phyloP scores from a whole-genome alignment of 257 asterid genomes.

The Nicotiana tomentosiformis region DNA sequence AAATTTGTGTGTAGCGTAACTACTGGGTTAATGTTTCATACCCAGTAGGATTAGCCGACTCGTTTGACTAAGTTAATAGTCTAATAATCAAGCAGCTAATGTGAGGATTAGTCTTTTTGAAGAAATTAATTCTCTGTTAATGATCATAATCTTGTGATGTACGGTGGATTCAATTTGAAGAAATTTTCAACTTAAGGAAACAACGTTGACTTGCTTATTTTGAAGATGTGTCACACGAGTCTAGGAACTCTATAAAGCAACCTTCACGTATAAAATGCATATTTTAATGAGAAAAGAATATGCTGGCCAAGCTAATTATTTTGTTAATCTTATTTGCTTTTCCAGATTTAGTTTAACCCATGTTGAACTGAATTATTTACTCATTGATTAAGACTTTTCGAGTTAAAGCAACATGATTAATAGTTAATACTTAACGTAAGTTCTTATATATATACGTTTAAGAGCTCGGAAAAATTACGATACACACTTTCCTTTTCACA shows the following conservation, averaged over 20 bases:
- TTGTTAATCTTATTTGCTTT: background rate
- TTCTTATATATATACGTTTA: no score
- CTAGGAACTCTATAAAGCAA: background rate
- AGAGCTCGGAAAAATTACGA: background rate
- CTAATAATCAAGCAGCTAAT: background rate
- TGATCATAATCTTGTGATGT: background rate
- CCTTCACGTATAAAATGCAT: background rate
- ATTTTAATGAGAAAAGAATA: background rate
- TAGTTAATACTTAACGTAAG: no score
- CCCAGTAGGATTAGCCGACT: background rate
- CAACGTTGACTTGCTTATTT: background rate
- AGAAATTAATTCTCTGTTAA: background rate
- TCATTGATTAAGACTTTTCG: background rate
- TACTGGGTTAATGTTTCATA: background rate
- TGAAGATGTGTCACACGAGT: background rate
- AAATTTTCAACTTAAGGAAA: background rate
- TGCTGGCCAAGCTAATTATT: background rate
- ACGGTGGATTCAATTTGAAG: background rate
- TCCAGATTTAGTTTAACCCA: background rate
- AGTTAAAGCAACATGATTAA: background rate
- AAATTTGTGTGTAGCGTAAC: no score
- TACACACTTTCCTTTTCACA: no score
- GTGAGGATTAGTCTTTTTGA: background rate
- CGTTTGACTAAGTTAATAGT: background rate
- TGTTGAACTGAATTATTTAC: background rate